Conservation (phyloP, 73 alveolate species). For the Stentor roeselii region DNA sequence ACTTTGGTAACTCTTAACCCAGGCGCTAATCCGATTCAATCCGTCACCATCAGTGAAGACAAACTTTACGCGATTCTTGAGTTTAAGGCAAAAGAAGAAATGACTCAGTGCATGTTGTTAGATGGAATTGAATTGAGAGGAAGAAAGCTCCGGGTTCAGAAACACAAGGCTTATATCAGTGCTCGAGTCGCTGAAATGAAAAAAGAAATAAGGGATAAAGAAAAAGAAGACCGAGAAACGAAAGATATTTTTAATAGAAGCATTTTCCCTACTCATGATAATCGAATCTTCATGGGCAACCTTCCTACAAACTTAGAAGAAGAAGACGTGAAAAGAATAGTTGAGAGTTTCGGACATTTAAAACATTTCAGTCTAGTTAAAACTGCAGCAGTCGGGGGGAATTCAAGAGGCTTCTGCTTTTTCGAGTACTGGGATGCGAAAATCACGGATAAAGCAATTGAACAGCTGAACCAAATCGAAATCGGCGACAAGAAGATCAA, state of each 20-base stretch:
- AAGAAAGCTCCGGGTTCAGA: conserved; percentile 35
- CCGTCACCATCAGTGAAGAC: conserved; percentile 36
- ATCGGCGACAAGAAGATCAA: conserved; percentile 76
- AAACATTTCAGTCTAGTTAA: conserved; percentile 71
- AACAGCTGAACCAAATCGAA: conserved; percentile 72
- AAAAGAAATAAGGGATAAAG: conserved; percentile 32
- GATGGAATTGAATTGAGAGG: conserved; percentile 51
- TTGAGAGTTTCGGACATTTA: conserved; percentile 81
- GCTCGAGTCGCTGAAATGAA: conserved; percentile 52
- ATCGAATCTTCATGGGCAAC: conserved; percentile 79
- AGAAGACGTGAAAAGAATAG: conserved; percentile 72
- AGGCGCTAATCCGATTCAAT: conserved; percentile 32
- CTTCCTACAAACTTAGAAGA: conserved; percentile 70
- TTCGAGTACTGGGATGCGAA: conserved; percentile 80
- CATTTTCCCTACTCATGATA: conserved; percentile 38
- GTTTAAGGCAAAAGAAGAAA: conserved; percentile 46
- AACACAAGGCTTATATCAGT: conserved; percentile 53
- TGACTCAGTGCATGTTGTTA: conserved; percentile 38
- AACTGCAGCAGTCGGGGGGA: conserved; percentile 63
- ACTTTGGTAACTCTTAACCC: conserved; percentile 30
- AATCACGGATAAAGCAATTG: conserved; percentile 79
- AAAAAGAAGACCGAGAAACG: conserved; percentile 30
- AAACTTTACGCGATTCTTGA: conserved; percentile 40
- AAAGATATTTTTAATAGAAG: conserved; percentile 36
- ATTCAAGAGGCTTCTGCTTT: conserved; percentile 74